phyloP scores from a whole-genome alignment of 352 stramenopile genomes.

The Phytopythium montanum region DNA sequence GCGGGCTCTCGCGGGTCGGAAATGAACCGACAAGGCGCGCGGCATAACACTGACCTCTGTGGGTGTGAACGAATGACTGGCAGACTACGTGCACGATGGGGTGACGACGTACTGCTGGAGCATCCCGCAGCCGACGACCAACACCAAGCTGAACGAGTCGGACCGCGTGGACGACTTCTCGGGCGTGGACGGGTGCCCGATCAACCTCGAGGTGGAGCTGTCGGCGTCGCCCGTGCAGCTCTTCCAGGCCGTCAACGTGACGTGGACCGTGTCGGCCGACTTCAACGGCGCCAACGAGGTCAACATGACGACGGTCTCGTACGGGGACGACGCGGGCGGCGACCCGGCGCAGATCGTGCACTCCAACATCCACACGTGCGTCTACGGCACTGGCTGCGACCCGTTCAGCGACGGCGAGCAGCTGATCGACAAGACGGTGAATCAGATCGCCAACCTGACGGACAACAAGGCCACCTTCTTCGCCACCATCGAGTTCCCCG shows the following conservation, averaged over 20 bases:
- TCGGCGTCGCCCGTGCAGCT: slow-evolving; percentile 19
- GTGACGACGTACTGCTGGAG: slow-evolving; percentile 51
- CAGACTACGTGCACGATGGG: slow-evolving; percentile 42
- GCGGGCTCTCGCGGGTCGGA: neutral
- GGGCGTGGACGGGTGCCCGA: slow-evolving; percentile 30
- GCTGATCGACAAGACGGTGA: slow-evolving; percentile 51
- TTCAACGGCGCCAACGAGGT: slow-evolving; percentile 34
- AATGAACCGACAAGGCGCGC: neutral
- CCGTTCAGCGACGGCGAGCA: slow-evolving; percentile 46
- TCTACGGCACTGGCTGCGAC: slow-evolving; percentile 44
- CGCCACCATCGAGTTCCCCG: slow-evolving; percentile 32
- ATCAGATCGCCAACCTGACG: slow-evolving; percentile 53
- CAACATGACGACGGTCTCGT: slow-evolving; percentile 47
- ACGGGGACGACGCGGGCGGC: slow-evolving; percentile 29
- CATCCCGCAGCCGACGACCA: slow-evolving; percentile 34
- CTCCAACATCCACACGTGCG: slow-evolving; percentile 61
- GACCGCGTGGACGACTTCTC: slow-evolving; percentile 35
- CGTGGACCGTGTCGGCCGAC: slow-evolving; percentile 44
- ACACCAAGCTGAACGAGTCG: slow-evolving; percentile 37
- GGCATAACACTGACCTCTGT: neutral
- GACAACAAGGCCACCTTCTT: slow-evolving; percentile 37
- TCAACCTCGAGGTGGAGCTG: slow-evolving; percentile 37
- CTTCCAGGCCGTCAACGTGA: slow-evolving; percentile 41
- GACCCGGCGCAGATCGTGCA: slow-evolving; percentile 53
- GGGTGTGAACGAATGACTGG: neutral